These are phyloP conservation scores for Saussurea involucrata DNA, from an alignment of 129 eudicot genomes.

Conservation along the genomic window DNA sequence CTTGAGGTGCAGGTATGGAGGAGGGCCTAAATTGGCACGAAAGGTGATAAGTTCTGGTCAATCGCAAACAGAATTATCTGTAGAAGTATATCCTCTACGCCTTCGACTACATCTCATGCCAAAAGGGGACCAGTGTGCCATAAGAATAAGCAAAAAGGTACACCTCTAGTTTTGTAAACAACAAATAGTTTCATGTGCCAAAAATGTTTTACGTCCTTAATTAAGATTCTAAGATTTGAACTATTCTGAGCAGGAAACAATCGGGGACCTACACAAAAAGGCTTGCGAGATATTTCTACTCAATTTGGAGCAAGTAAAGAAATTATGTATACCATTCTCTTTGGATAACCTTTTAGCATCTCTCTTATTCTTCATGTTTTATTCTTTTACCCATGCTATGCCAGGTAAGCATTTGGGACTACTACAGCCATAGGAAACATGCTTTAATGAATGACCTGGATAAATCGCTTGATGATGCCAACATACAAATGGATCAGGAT, in stretches of 20 bases:
- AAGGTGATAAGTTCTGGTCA: constrained; percentile 84
- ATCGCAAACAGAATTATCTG: constrained; percentile 82
- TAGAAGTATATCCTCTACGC: constrained; percentile 90
- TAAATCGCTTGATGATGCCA: constrained; percentile 87
- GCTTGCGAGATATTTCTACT: constrained; percentile 83
- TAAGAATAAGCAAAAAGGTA: constrained; percentile 96
- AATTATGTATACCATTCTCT: background rate
- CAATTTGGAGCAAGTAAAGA: constrained; percentile 63
- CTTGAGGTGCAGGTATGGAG: constrained; percentile 80
- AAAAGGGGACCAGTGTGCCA: constrained; percentile 62
- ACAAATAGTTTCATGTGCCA: background rate
- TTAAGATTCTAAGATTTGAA: constrained; percentile 1
- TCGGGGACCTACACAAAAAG: constrained; percentile 71
- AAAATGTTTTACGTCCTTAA: background rate
- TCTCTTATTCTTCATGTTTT: constrained; percentile 3
- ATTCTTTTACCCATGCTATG: constrained; percentile 8
- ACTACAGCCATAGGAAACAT: constrained; percentile 75
- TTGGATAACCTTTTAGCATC: constrained; percentile 3
- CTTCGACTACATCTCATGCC: constrained; percentile 80
- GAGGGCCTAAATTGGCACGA: constrained; percentile 94
- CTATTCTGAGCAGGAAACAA: constrained; percentile 67
- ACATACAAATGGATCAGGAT: constrained; percentile 94
- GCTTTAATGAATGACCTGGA: constrained; percentile 89
- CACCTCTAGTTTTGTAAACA: background rate
- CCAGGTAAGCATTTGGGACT: constrained; percentile 90